Evolutionary conservation across 2,329 filamentous ascomycete species (phyloP).

Genomic region (Colletotrichum siamense): DNA sequence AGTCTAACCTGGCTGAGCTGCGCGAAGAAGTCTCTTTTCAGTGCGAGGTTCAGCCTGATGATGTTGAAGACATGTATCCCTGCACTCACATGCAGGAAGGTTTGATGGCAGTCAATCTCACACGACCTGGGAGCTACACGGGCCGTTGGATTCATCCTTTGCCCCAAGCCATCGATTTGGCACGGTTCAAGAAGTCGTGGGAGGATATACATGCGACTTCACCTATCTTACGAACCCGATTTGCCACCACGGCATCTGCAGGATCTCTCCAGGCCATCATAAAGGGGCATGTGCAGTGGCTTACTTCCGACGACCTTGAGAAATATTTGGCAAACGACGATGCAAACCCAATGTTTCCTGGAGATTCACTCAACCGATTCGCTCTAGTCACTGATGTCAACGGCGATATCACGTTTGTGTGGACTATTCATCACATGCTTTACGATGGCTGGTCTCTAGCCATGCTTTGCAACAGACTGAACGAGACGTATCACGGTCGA

Average conservation of each 20-base stretch:
- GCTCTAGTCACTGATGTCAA: constrained; percentile 11
- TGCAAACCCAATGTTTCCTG: constrained; percentile 23
- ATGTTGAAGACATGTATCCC: constrained; percentile 25
- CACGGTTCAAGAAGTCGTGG: constrained; percentile 24
- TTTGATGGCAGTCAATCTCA: constrained; percentile 27
- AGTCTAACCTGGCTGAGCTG: background rate
- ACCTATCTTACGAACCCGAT: constrained; percentile 25
- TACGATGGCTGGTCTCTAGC: constrained; percentile 12
- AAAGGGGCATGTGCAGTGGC: background rate
- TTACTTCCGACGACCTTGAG: background rate
- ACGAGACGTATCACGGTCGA: background rate
- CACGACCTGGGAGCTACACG: constrained; percentile 25
- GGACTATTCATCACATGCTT: constrained; percentile 23
- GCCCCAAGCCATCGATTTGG: constrained; percentile 3
- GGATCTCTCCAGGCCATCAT: constrained; percentile 56
- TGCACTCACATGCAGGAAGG: constrained; percentile 27
- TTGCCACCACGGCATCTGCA: constrained; percentile 11
- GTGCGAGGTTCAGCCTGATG: background rate
- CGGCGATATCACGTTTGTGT: constrained; percentile 15
- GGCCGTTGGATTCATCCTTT: constrained; percentile 19
- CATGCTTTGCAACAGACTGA: background rate
- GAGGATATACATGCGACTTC: constrained; percentile 18
- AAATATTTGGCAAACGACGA: constrained; percentile 3
- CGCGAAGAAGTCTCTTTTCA: background rate
- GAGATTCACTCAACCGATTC: constrained; percentile 24